Evolutionary conservation across 176 grass and related monocot species (phyloP), one percentile per base, ranked within the genome.

Genomic region (Aegilops speltoides): DNA sequence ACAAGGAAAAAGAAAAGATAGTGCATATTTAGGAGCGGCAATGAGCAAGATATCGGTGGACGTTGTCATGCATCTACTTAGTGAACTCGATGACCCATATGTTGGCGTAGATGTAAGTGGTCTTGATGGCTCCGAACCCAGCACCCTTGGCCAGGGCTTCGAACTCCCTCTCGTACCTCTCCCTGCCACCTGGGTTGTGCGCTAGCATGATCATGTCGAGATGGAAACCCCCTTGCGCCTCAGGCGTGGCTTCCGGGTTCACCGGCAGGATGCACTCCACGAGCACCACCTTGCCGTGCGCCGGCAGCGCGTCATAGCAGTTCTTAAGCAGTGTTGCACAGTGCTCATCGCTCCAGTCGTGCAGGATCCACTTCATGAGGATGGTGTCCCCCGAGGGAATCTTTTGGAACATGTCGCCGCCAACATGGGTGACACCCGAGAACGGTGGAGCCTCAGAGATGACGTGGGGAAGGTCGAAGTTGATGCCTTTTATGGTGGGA

Each of bases 151-250:
- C 94, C 76, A 96, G 88, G 2, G 68, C 87, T 80, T 85, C 24
- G 77, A 94, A 98, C 89, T 98, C 97, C 54, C 85, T 71, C 88
- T 88, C 76, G 66, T 93, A 94, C 45, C 97, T 79, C 92, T 96
- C 97, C 79, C 89, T 98, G 25, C 97, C 97, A 0, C 97, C 97
- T 1, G 94, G 94, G 88, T 98, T 98, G 78, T 98, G 96, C 4
- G 96, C 96, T 64, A 98, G 89, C 96, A 98, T 98, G 93, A 98
- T 92, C 59, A 98, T 45, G 64, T 98, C 96, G 5, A 92, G 33
- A 23, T 94, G 84, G 88, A 98, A 91, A 16, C 95, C 91, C 11
- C 88, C 96, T 79, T 98, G 96, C 14, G 84, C 79, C 71, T 70
- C 82, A 0, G 84, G 88, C 8, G 68, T 93, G 4, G 88, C 83